Base-by-base conservation (phyloP, 768 basidiomycete species). In the Boletus fagicola region DNA sequence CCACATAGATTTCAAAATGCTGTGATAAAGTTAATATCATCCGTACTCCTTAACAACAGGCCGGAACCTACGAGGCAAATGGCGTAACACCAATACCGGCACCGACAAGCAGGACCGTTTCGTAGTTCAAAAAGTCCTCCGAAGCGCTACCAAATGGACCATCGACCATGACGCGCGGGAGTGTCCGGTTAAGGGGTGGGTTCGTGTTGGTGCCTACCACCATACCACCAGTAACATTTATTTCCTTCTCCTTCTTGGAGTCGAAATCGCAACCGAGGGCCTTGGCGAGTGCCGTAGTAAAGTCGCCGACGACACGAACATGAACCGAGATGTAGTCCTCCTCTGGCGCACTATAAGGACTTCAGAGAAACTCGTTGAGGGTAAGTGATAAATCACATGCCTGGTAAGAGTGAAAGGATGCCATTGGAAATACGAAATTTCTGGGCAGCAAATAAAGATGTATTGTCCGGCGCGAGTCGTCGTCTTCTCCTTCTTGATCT, bases 41-140 rank as follows among this genome's bases (percentile, higher is more conserved):
- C 30, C 28, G 28, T 22, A 33, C 45, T 40, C 56, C 54, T 35
- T 36, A 13, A 22, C 43, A 47, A 52, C 26, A 16, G 35, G 43
- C 13, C 0, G 22, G 48, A 58, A 70, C 92, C 79, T 68, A 95
- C 87, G 90, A 92, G 52, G 95, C 94, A 65, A 98, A 97, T 3
- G 95, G 95, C 0, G 95, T 97, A 36, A 97, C 94, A 64, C 95
- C 95, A 59, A 98, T 98, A 73, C 95, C 96, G 54, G 90, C 94
- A 62, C 93, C 94, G 47, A 95, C 91, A 39, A 97, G 83, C 33
- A 96, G 75, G 36, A 94, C 81, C 1, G 92, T 90, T 75, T 97
- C 94, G 62, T 84, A 94, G 53, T 92, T 93, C 69, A 91, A 77
- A 69, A 90, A 95, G 69, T 95, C 93, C 71, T 98, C 95, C 42